phyloP scores from a whole-genome alignment of 2,329 filamentous ascomycete species.

The Apiospora arundinis region DNA sequence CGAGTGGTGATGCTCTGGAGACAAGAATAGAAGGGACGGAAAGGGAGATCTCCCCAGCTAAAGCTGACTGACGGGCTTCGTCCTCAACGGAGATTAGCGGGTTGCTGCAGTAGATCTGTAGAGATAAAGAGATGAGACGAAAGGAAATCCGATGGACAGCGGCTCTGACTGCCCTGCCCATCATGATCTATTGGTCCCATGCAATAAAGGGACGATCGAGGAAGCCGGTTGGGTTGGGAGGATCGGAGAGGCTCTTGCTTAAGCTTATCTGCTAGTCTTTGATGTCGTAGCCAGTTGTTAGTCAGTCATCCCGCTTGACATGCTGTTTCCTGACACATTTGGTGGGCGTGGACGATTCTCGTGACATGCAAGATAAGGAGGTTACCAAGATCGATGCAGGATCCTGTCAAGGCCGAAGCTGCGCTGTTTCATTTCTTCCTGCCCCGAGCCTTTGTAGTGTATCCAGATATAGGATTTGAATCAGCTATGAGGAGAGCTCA shows the following conservation, averaged over 20 bases:
- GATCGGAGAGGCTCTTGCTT: not conserved
- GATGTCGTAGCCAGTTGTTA: not conserved
- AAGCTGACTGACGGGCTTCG: not conserved
- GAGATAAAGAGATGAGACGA: not conserved
- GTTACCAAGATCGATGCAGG: not conserved
- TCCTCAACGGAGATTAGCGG: not conserved
- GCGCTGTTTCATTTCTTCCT: not conserved
- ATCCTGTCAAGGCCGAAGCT: not conserved
- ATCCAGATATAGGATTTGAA: no score
- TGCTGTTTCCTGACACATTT: not conserved
- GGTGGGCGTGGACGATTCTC: not conserved
- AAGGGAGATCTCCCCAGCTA: not conserved
- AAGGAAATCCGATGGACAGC: not conserved
- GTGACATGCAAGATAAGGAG: not conserved
- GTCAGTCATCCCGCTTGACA: not conserved
- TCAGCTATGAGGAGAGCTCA: no score
- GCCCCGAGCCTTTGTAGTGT: no score
- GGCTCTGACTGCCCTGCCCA: not conserved
- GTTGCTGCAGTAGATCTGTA: not conserved
- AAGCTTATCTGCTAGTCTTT: no score
- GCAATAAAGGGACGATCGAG: constrained; percentile 12
- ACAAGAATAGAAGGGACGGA: not conserved
- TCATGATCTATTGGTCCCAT: not conserved
- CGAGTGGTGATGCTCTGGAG: not conserved
- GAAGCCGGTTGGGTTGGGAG: not conserved